phyloP scores from a whole-genome alignment of 2,329 filamentous ascomycete species.

The Gliomastix tumulicola region DNA sequence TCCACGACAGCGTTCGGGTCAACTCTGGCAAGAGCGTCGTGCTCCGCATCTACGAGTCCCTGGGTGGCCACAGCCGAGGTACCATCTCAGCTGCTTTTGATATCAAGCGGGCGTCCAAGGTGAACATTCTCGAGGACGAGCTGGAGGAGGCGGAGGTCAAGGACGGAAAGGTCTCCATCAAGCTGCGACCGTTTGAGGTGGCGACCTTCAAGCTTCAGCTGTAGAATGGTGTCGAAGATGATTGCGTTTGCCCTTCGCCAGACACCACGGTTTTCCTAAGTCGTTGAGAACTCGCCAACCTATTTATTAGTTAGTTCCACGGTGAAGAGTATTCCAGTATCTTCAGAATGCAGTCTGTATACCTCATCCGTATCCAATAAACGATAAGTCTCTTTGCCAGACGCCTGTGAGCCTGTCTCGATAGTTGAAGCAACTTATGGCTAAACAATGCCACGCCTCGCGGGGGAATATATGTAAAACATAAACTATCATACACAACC shows the following conservation, averaged over 20 bases:
- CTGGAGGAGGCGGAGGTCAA: conserved; percentile 53
- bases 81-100: conserved; percentile 60
- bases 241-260: conserved; percentile 15
- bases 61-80: conserved; percentile 75
- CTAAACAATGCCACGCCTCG: no score
- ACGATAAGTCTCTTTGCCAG: no score
- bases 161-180: conserved; percentile 48
- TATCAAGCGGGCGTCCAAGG: conserved; percentile 73
- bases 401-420: no score
- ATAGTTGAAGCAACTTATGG: no score
- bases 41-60: conserved; percentile 76
- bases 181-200: conserved; percentile 76
- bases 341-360: no score
- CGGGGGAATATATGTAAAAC: no score
- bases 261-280: no score
- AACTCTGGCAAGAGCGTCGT: conserved; percentile 75
- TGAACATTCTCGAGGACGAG: conserved; percentile 86
- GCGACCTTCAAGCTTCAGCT: conserved; percentile 65
- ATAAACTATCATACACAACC: no score
- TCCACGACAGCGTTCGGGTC: conserved; percentile 51
- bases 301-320: no score
- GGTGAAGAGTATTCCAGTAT: no score
- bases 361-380: no score
- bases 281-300: no score
- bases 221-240: conserved; percentile 22